phyloP scores from a whole-genome alignment of 2,329 filamentous ascomycete genomes.

The Aspergillus texensis region DNA sequence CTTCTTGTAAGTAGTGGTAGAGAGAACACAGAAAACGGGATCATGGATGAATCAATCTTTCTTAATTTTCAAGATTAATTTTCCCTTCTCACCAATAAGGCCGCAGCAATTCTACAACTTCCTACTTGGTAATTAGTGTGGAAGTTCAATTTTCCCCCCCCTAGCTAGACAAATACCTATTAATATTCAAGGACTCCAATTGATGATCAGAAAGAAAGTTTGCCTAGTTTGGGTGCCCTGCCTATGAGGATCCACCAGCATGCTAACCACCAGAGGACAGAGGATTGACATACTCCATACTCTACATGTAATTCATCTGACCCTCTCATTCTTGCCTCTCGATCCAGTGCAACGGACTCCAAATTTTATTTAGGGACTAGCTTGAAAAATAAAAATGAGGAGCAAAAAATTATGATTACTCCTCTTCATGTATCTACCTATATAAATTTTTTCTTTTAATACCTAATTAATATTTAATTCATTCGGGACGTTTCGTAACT shows the following conservation, averaged over 20 bases:
- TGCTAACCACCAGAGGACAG: neutral
- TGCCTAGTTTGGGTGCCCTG: constrained; percentile 20
- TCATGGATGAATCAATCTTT: neutral
- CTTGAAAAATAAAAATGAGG: neutral
- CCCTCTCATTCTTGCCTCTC: constrained; percentile 2
- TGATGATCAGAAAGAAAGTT: constrained; percentile 18
- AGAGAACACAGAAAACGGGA: neutral
- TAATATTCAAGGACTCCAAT: constrained; percentile 4
- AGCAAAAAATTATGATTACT: neutral
- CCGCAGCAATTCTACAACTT: neutral
- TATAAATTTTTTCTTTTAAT: neutral
- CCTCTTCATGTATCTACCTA: neutral
- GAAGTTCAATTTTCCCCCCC: neutral
- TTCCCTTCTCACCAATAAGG: neutral
- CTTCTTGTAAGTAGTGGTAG: neutral
- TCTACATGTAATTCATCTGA: constrained; percentile 3
- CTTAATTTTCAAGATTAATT: neutral
- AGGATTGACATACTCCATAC: constrained; percentile 6
- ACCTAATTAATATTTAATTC: neutral
- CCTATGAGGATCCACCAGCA: constrained; percentile 16
- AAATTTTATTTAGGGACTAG: neutral
- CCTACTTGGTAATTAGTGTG: neutral
- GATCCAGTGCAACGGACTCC: neutral
- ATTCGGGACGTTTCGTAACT: neutral
- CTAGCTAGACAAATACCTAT: neutral